A percentile compares a stretch with the other conserved stretches of the same genome.
Evolutionary conservation across 768 basidiomycete species (phyloP).

Genomic region (Gelatoporia subvermispora): DNA sequence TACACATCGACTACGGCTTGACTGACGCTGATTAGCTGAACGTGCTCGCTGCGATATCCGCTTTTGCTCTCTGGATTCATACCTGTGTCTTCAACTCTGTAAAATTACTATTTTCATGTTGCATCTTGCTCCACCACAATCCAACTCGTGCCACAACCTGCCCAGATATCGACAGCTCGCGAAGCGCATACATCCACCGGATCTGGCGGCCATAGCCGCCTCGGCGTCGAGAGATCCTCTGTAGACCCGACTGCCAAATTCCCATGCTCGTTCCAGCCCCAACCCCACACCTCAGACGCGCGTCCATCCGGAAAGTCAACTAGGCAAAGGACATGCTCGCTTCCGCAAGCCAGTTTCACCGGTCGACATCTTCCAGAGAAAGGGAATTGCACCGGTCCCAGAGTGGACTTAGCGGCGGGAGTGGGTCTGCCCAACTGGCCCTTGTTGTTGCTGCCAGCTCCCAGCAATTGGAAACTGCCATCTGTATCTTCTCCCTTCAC

Average conservation of each 20-base stretch:
- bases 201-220: constrained; percentile 47
- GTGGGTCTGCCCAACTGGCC: constrained; percentile 59
- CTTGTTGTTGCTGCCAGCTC: constrained; percentile 50
- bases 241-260: constrained; percentile 73
- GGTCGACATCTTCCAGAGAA: constrained; percentile 17
- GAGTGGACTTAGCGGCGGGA: constrained; percentile 10
- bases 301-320: constrained; percentile 5
- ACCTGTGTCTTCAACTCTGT: too few relatives aligned
- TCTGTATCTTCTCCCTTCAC: constrained; percentile 21
- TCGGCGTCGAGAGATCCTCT: constrained; percentile 46
- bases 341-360: constrained; percentile 59
- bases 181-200: constrained; percentile 2
- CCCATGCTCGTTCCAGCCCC: constrained; percentile 99
- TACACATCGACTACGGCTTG: constrained; percentile 69
- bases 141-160: constrained; percentile 52
- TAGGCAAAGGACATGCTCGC: constrained; percentile 70
- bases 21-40: constrained; percentile 46
- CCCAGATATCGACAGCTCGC: constrained; percentile 31
- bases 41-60: too few relatives aligned
- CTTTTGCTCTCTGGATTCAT: too few relatives aligned
- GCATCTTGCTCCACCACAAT: constrained; percentile 21
- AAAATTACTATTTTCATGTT: too few relatives aligned
- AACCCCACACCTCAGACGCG: constrained; percentile 59
- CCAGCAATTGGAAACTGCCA: constrained; percentile 30
- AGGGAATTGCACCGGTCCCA: constrained; percentile 27